Evolutionary conservation across 2,329 filamentous ascomycete genomes (phyloP).

Genomic region (Fusarium continuum): DNA sequence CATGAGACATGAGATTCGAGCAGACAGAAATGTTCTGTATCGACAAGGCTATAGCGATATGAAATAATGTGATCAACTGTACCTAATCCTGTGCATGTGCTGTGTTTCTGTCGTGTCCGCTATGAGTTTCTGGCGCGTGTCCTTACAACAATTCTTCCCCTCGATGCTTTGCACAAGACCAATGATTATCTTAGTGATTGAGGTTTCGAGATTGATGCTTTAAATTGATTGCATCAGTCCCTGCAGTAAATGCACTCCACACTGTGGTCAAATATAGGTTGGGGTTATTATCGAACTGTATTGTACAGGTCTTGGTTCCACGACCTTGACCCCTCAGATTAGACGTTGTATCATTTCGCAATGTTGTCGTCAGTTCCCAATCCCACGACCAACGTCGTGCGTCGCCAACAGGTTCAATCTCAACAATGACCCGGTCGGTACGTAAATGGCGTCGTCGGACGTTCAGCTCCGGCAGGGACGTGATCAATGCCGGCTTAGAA

Average conservation of each 20-base stretch:
- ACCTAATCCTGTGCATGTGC: too few relatives aligned
- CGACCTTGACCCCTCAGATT: not conserved
- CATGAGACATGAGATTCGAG: not conserved
- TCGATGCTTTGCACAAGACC: too few relatives aligned
- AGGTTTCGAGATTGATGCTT: too few relatives aligned
- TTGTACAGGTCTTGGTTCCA: too few relatives aligned
- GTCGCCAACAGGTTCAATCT: not conserved
- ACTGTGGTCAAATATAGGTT: too few relatives aligned
- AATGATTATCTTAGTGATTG: too few relatives aligned
- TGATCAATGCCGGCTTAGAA: not conserved
- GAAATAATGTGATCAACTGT: not conserved
- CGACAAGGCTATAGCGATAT: not conserved
- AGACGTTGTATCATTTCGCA: not conserved
- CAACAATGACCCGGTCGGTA: not conserved
- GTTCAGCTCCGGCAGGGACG: not conserved
- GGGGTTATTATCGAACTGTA: too few relatives aligned
- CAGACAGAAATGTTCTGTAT: not conserved
- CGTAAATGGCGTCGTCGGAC: conserved; percentile 12
- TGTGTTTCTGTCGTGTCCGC: too few relatives aligned
- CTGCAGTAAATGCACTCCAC: too few relatives aligned
- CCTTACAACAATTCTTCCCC: too few relatives aligned
- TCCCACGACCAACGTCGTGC: not conserved
- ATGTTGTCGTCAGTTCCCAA: conserved; percentile 12
- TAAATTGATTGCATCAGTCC: too few relatives aligned
- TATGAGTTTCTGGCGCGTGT: too few relatives aligned